phyloP scores from a whole-genome alignment of 139 green algal genomes.

The Eudorina sp. region DNA sequence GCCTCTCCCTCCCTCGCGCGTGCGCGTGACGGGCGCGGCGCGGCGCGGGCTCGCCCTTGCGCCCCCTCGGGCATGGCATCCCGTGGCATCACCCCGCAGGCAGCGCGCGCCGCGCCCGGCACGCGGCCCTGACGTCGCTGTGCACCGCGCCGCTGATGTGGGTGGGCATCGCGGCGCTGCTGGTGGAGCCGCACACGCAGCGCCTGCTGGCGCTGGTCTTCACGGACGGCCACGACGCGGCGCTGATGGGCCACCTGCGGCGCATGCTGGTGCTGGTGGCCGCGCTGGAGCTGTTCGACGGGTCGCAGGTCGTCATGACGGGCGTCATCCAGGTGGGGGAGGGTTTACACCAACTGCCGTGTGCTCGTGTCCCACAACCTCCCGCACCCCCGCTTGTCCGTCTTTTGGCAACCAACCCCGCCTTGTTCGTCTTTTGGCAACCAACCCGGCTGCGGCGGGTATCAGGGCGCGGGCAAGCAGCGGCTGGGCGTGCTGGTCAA shows the following conservation, averaged over 20 bases:
- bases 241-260: slow-evolving; percentile 57
- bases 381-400: too few relatives aligned
- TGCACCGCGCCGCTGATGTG: slow-evolving; percentile 58
- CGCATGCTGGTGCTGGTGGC: slow-evolving; percentile 67
- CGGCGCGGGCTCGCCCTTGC: too few relatives aligned
- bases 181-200: slow-evolving; percentile 61
- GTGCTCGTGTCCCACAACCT: too few relatives aligned
- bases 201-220: slow-evolving; percentile 58
- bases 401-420: too few relatives aligned
- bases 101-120: slow-evolving; percentile 4
- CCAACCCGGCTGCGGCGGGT: too few relatives aligned
- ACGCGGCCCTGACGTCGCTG: slow-evolving; percentile 29
- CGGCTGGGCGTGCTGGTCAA: slow-evolving; percentile 57
- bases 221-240: slow-evolving; percentile 57
- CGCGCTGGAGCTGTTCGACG: slow-evolving; percentile 66
- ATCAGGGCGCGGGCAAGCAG: slow-evolving; percentile 68
- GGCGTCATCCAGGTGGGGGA: slow-evolving; percentile 61
- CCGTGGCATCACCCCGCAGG: slow-evolving; percentile 9
- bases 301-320: slow-evolving; percentile 62
- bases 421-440: too few relatives aligned
- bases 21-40: too few relatives aligned
- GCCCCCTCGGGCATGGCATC: too few relatives aligned
- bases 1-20: too few relatives aligned
- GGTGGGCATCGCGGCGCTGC: slow-evolving; percentile 51
- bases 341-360: too few relatives aligned